Conservation (phyloP, 2,329 filamentous ascomycete genomes). For the Grosmannia clavigera region DNA sequence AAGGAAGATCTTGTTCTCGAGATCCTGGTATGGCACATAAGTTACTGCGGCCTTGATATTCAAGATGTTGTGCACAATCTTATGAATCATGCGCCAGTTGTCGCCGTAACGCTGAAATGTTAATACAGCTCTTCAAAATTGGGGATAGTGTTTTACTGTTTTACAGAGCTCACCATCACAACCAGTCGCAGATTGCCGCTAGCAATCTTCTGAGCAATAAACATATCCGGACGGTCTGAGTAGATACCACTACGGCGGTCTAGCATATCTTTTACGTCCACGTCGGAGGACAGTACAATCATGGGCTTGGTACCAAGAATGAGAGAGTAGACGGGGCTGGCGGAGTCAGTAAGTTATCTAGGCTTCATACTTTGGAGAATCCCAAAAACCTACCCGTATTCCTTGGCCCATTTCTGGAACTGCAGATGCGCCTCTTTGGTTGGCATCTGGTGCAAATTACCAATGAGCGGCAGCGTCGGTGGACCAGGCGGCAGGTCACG, state of each 20-base stretch:
- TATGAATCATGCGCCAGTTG: slow-evolving; percentile 22
- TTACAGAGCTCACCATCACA: not conserved
- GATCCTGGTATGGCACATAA: slow-evolving; percentile 42
- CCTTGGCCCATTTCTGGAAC: slow-evolving; percentile 37
- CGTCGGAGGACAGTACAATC: slow-evolving; percentile 22
- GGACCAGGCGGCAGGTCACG: slow-evolving; percentile 14
- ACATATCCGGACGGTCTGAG: slow-evolving; percentile 27
- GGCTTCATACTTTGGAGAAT: not conserved
- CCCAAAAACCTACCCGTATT: slow-evolving; percentile 23
- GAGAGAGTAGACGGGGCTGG: slow-evolving; percentile 34
- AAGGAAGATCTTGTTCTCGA: slow-evolving; percentile 44
- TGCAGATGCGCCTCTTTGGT: slow-evolving; percentile 27
- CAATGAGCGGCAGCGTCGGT: slow-evolving; percentile 16
- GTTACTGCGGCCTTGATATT: slow-evolving; percentile 30
- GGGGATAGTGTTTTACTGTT: not conserved
- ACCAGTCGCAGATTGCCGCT: not conserved
- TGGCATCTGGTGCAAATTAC: slow-evolving; percentile 27
- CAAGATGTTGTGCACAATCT: slow-evolving; percentile 31
- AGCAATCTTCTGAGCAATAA: slow-evolving; percentile 9
- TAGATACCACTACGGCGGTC: slow-evolving; percentile 38
- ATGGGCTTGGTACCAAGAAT: slow-evolving; percentile 34
- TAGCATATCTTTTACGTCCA: slow-evolving; percentile 33
- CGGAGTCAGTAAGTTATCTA: not conserved
- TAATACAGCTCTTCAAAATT: not conserved
- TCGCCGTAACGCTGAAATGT: slow-evolving; percentile 17